Evolutionary conservation across 805 yeast species (phyloP).

Genomic region (Metschnikowia hibisci): DNA sequence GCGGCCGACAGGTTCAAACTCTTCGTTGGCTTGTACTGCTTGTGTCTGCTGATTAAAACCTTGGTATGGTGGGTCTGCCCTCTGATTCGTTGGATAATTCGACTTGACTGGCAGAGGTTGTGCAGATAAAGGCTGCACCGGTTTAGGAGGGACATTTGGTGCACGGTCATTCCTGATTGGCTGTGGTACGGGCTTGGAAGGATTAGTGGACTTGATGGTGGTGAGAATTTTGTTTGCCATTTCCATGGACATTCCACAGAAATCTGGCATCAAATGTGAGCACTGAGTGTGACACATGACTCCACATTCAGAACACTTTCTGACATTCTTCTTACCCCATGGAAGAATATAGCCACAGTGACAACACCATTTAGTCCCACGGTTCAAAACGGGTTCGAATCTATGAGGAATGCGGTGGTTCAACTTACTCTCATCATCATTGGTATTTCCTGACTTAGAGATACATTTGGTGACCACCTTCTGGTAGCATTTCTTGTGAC

Average conservation of each 20-base stretch:
- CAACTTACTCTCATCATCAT: conserved; percentile 73
- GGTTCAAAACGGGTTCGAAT: conserved; percentile 85
- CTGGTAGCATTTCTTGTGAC: conserved; percentile 77
- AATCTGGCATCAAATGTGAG: conserved; percentile 93
- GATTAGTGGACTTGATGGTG: conserved; percentile 70
- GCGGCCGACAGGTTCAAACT: background rate
- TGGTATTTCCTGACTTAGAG: conserved; percentile 66
- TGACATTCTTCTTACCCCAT: conserved; percentile 87
- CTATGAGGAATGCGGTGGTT: conserved; percentile 97
- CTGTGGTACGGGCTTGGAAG: conserved; percentile 11
- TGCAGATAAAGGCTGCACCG: conserved; percentile 1
- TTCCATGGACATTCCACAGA: conserved; percentile 98
- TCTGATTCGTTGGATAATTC: background rate
- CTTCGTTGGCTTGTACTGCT: conserved; percentile 1
- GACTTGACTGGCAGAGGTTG: conserved; percentile 6
- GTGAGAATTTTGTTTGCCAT: conserved; percentile 85
- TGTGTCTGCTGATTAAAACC: conserved; percentile 19
- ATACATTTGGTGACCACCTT: conserved; percentile 82
- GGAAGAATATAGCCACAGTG: conserved; percentile 97
- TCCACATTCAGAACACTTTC: conserved; percentile 92
- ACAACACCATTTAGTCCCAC: conserved; percentile 99
- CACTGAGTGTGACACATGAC: conserved; percentile 92
- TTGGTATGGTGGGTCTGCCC: conserved; percentile 1
- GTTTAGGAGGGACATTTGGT: conserved; percentile 7
- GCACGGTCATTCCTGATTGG: conserved; percentile 15